These are phyloP conservation scores for Hericium rajendrae DNA, from an alignment of 768 basidiomycete species.

Conservation along the genomic window DNA sequence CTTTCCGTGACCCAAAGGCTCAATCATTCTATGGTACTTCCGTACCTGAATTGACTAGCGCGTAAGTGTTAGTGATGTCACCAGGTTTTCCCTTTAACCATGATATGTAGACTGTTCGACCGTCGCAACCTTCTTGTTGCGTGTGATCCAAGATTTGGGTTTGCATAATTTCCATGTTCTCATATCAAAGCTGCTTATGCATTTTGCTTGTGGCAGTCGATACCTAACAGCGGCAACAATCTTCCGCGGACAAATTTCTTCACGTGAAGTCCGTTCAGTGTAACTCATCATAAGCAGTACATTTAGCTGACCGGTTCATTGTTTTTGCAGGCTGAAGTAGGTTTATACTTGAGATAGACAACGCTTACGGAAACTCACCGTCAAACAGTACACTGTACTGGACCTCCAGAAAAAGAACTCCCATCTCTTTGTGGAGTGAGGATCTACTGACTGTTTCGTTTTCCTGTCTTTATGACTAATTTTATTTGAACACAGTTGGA, in stretches of 20 bases:
- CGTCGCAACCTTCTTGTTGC: slow-evolving; percentile 74
- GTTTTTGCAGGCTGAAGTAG: slow-evolving; percentile 19
- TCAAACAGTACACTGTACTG: slow-evolving; percentile 49
- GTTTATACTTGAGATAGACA: slow-evolving; percentile 8
- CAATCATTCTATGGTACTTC: slow-evolving; percentile 50
- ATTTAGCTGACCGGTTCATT: slow-evolving; percentile 16
- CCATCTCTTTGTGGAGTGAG: slow-evolving; percentile 70
- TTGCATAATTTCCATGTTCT: slow-evolving; percentile 16
- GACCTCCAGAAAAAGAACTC: slow-evolving; percentile 74
- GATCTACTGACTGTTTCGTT: slow-evolving; percentile 1
- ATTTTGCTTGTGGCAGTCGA: slow-evolving; percentile 35
- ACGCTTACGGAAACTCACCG: slow-evolving; percentile 4
- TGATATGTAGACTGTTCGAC: slow-evolving; percentile 56
- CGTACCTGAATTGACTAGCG: slow-evolving; percentile 61
- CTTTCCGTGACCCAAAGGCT: slow-evolving; percentile 64
- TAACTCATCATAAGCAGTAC: slow-evolving; percentile 17
- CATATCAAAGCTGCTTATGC: background rate
- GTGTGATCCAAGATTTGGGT: slow-evolving; percentile 73
- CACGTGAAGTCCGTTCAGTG: slow-evolving; percentile 58
- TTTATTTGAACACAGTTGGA: slow-evolving; percentile 49
- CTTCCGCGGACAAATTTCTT: slow-evolving; percentile 76
- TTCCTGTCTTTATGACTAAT: background rate
- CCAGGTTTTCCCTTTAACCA: background rate
- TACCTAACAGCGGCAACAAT: slow-evolving; percentile 84
- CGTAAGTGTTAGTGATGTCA: slow-evolving; percentile 34